Evolutionary conservation across 2,329 filamentous ascomycete genomes (phyloP).

Genomic region (Chaetomium sp.): DNA sequence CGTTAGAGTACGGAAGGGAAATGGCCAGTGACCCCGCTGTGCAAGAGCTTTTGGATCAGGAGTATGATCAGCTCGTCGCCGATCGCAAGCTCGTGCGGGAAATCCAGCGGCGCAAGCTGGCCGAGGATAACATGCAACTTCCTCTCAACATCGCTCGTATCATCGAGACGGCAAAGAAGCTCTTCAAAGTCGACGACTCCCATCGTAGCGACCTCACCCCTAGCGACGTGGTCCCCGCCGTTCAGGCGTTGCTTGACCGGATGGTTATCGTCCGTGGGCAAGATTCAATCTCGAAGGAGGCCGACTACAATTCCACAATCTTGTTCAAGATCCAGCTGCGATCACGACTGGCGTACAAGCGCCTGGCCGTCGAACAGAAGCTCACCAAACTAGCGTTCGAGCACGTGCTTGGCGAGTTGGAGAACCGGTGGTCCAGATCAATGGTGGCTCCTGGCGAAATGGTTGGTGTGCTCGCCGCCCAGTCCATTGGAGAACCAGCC

Average conservation of each 20-base stretch:
- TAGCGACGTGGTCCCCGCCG: slow-evolving; percentile 73
- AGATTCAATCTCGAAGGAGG: slow-evolving; percentile 76
- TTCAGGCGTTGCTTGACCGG: slow-evolving; percentile 66
- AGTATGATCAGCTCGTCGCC: slow-evolving; percentile 71
- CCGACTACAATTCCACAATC: slow-evolving; percentile 79
- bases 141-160: slow-evolving; percentile 89
- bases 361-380: slow-evolving; percentile 76
- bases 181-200: slow-evolving; percentile 82
- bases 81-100: slow-evolving; percentile 68
- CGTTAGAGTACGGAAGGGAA: slow-evolving; percentile 80
- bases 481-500: slow-evolving; percentile 97
- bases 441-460: slow-evolving; percentile 92
- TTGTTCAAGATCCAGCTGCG: slow-evolving; percentile 89
- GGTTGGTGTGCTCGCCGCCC: slow-evolving; percentile 94
- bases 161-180: slow-evolving; percentile 80
- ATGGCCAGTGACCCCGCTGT: slow-evolving; percentile 81
- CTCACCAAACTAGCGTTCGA: slow-evolving; percentile 89
- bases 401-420: slow-evolving; percentile 84
- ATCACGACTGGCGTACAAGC: slow-evolving; percentile 86
- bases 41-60: slow-evolving; percentile 78
- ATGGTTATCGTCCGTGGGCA: slow-evolving; percentile 81
- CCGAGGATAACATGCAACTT: slow-evolving; percentile 81
- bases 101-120: slow-evolving; percentile 61
- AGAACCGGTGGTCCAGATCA: slow-evolving; percentile 79
- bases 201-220: slow-evolving; percentile 86